Evolutionary conservation across 1,284 basidiomycete species (phyloP), one percentile per base, ranked within the genome.

Genomic region (Quambalaria eucalypti): DNA sequence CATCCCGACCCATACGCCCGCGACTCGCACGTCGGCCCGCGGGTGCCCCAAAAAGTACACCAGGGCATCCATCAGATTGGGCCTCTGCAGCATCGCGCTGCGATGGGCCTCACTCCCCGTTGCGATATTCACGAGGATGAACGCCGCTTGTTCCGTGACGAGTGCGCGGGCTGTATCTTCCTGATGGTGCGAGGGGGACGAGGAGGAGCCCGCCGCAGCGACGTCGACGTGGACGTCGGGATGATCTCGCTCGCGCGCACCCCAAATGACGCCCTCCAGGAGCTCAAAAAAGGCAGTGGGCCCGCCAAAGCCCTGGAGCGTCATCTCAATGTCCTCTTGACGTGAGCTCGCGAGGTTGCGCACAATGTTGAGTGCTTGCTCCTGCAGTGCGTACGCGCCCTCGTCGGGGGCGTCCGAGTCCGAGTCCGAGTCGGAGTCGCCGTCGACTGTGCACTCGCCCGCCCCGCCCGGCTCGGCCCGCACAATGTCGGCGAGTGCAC

Each of bases 341-440:
- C 54, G 54, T 25, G 55, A 46, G 10, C 59, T 54, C 2, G 62
- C 64, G 0, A 68, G 53, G 55, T 74, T 74, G 42, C 70, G 65
- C 28, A 74, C 28, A 23, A 74, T 62, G 57, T 65, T 65, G 21
- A 73, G 56, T 31, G 67, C 70, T 51, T 73, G 65, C 48, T 69
- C 68, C 28, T 66, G 65, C 49, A 69, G 57, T 2, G 51, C 55
- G 12, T 12, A 14, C 42, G 42, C 14, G 16, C 16, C 16, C 19
- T 28, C 28, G 48, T 54, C 48, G 19, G 19, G 29, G n/a, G 25
- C 31, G 6, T 28, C 28, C 26, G 30, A 16, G 21, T 46, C 25
- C 12, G 12, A 12, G 7, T 21, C 25, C 7, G 19, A 19, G 8
- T 31, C 21, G 31, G 33, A 19, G 19, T 21, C 21, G 14, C 21